Percentiles rank a stretch among this genome's conserved stretches.
phyloP scores from a whole-genome alignment of 2,329 filamentous ascomycete species.

The Ophiostoma quercus region DNA sequence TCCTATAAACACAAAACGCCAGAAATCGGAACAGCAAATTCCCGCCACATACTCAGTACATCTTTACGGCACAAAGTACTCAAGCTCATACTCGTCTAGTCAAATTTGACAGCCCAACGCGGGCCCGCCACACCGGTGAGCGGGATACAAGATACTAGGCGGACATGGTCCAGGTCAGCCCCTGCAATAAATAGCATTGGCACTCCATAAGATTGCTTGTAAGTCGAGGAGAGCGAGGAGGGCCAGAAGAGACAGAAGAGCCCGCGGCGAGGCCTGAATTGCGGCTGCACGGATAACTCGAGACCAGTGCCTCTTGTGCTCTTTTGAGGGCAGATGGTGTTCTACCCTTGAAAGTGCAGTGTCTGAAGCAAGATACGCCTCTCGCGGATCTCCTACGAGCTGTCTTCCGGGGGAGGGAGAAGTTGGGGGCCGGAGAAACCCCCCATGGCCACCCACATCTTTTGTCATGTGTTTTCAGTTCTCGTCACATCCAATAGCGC shows the following conservation, averaged over 20 bases:
- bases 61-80: neutral
- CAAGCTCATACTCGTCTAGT: neutral
- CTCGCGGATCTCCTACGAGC: neutral
- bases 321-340: neutral
- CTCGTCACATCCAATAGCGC: neutral
- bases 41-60: neutral
- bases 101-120: neutral
- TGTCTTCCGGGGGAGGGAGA: neutral
- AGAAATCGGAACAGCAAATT: neutral
- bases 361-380: neutral
- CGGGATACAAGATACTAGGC: conserved; percentile 1
- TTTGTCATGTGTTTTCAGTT: neutral
- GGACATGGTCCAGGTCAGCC: neutral
- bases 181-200: neutral
- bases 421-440: neutral
- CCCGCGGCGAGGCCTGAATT: neutral
- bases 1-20: neutral
- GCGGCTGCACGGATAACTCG: neutral
- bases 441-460: neutral
- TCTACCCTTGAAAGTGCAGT: neutral
- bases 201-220: neutral
- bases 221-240: neutral
- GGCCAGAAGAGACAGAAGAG: too few species aligned
- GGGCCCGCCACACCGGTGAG: conserved; percentile 3
- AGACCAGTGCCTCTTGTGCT: neutral